These are phyloP conservation scores for Colletotrichum endophyticum DNA, from an alignment of 2,329 filamentous ascomycete genomes.

Conservation along the genomic window DNA sequence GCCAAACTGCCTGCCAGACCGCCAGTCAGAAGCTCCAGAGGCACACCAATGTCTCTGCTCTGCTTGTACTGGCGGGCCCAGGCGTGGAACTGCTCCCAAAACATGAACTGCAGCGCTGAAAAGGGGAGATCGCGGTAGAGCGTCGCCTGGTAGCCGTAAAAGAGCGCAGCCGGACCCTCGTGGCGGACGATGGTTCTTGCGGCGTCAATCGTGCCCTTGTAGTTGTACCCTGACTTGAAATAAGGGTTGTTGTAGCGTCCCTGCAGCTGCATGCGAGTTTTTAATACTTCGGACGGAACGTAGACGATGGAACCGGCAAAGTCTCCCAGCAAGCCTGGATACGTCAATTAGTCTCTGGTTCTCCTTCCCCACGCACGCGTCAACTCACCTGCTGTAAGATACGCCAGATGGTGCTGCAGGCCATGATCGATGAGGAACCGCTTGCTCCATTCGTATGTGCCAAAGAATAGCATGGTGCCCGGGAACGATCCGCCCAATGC, in stretches of 20 bases:
- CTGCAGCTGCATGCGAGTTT: conserved; percentile 95
- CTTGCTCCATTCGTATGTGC: conserved; percentile 95
- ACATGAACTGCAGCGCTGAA: conserved; percentile 95
- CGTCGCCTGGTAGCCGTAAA: conserved; percentile 97
- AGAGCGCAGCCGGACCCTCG: conserved; percentile 86
- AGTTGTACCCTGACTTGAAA: conserved; percentile 96
- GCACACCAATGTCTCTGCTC: conserved; percentile 82
- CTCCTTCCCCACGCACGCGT: not conserved
- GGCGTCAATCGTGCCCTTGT: conserved; percentile 84
- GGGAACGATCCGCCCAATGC: conserved; percentile 92
- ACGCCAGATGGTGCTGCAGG: conserved; percentile 81
- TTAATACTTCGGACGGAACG: conserved; percentile 95
- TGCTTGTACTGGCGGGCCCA: conserved; percentile 81
- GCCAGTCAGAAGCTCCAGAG: conserved; percentile 86
- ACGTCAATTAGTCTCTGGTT: not conserved
- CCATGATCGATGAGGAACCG: conserved; percentile 84
- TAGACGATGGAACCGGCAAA: conserved; percentile 91
- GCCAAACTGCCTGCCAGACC: conserved; percentile 90
- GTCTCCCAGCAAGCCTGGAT: conserved; percentile 85
- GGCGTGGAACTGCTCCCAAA: conserved; percentile 92
- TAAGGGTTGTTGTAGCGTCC: conserved; percentile 94
- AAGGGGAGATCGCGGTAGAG: conserved; percentile 94
- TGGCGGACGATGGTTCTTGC: conserved; percentile 80
- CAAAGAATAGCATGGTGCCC: conserved; percentile 94
- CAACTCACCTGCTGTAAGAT: conserved; percentile 77